A percentile compares a stretch with the other conserved stretches of the same genome.
These are phyloP conservation scores for Kazachstania sp. DNA, from an alignment of 1,139 yeast species.

Conservation along the genomic window DNA sequence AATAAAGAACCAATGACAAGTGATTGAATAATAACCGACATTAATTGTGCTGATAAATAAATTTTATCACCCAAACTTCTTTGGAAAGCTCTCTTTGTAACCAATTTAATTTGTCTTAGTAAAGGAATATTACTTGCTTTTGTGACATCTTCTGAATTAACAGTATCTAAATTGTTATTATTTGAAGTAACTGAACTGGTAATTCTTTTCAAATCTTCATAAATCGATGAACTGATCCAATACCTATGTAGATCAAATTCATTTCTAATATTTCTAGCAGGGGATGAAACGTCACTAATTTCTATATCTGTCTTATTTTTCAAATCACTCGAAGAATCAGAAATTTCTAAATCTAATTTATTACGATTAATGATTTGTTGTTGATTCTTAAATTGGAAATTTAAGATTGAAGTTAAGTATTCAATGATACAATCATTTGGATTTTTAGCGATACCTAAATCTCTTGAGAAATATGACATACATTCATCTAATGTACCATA, in stretches of 20 bases:
- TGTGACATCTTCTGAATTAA: slow-evolving; percentile 35
- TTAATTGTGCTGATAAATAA: slow-evolving; percentile 36
- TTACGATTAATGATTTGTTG: not conserved
- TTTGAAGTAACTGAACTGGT: slow-evolving; percentile 22
- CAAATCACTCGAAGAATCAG: not conserved
- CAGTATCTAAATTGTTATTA: slow-evolving; percentile 11
- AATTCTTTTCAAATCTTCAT: slow-evolving; percentile 32
- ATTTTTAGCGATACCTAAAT: slow-evolving; percentile 42
- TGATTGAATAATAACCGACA: slow-evolving; percentile 40
- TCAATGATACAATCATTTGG: slow-evolving; percentile 48
- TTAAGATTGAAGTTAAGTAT: slow-evolving; percentile 47
- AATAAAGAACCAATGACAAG: slow-evolving; percentile 44
- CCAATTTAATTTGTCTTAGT: slow-evolving; percentile 36
- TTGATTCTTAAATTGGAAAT: slow-evolving; percentile 19
- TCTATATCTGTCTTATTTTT: not conserved
- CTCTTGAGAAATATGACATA: slow-evolving; percentile 35
- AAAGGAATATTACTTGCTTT: slow-evolving; percentile 33
- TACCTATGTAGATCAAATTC: slow-evolving; percentile 54
- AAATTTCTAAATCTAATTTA: not conserved
- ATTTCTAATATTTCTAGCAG: not conserved
- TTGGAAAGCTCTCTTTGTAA: slow-evolving; percentile 38
- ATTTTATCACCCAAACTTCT: slow-evolving; percentile 40
- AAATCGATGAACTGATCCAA: slow-evolving; percentile 55
- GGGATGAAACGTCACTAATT: not conserved
- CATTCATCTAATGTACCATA: slow-evolving; percentile 39